phyloP scores from a whole-genome alignment of 768 basidiomycete species.

The Rubroboletus pulcherrimus region DNA sequence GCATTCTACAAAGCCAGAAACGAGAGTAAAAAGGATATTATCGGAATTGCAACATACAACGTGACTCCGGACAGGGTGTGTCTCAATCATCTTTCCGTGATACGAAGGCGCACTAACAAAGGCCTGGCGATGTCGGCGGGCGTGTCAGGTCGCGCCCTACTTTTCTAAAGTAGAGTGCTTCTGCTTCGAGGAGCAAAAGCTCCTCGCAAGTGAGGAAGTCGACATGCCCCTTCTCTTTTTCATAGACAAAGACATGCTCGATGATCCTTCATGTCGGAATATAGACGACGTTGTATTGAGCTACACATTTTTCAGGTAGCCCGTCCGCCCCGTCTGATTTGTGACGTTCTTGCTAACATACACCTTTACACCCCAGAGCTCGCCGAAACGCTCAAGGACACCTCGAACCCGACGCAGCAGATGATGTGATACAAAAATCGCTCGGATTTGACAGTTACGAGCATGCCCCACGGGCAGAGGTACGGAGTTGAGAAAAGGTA shows the following conservation, averaged over 20 bases:
- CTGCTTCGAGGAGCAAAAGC: constrained; percentile 97
- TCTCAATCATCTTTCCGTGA: constrained; percentile 1
- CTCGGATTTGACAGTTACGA: constrained; percentile 71
- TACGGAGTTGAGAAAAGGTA: neutral
- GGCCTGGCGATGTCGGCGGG: neutral
- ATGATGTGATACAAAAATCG: constrained; percentile 75
- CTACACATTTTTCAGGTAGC: constrained; percentile 95
- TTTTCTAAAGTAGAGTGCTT: constrained; percentile 99
- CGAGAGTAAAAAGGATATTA: constrained; percentile 77
- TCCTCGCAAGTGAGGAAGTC: constrained; percentile 92
- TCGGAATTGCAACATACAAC: constrained; percentile 99
- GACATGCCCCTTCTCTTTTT: constrained; percentile 99
- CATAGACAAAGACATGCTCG: constrained; percentile 94
- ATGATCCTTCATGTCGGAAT: constrained; percentile 84
- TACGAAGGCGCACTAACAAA: neutral
- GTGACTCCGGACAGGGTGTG: constrained; percentile 95
- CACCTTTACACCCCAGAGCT: constrained; percentile 48
- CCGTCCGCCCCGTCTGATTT: neutral
- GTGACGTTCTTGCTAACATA: neutral
- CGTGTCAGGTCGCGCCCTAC: constrained; percentile 83
- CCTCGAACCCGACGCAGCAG: constrained; percentile 84
- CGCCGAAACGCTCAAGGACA: constrained; percentile 82
- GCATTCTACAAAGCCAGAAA: constrained; percentile 97
- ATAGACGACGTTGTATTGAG: constrained; percentile 91
- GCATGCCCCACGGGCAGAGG: constrained; percentile 35